Conservation (phyloP, 2,329 filamentous ascomycete species). For the Fusarium longipes region DNA sequence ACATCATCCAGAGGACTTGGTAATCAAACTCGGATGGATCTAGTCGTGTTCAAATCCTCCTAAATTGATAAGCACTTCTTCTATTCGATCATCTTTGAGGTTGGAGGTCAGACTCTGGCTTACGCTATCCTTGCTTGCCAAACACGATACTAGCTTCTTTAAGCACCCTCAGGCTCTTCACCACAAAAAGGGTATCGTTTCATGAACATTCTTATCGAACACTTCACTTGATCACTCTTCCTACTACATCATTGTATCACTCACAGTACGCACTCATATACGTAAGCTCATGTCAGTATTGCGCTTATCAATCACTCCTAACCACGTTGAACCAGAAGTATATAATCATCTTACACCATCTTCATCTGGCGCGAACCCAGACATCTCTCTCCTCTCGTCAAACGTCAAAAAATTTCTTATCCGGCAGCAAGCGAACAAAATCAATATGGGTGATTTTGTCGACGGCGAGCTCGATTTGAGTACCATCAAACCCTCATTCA, state of each 20-base stretch:
- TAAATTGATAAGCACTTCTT: not conserved
- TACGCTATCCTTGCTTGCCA: constrained; percentile 23
- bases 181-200: constrained; percentile 6
- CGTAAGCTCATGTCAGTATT: constrained; percentile 4
- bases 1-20: not conserved
- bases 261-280: not conserved
- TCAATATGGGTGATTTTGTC: constrained; percentile 30
- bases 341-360: constrained; percentile 12
- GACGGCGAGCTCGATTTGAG: constrained; percentile 15
- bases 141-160: constrained; percentile 22
- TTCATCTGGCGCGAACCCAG: not conserved
- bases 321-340: constrained; percentile 14
- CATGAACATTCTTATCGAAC: not conserved
- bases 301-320: constrained; percentile 4
- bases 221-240: not conserved
- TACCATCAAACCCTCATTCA: constrained; percentile 31
- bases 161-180: constrained; percentile 6
- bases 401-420: not conserved
- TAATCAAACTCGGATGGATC: not conserved
- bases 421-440: not conserved
- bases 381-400: not conserved
- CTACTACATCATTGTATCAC: not conserved
- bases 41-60: not conserved
- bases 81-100: not conserved
- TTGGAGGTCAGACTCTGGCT: constrained; percentile 26